Evolutionary conservation across 192 early-diverging fungal genomes (phyloP), one percentile per base, ranked within the genome.

Genomic region (Coemansia sp.): DNA sequence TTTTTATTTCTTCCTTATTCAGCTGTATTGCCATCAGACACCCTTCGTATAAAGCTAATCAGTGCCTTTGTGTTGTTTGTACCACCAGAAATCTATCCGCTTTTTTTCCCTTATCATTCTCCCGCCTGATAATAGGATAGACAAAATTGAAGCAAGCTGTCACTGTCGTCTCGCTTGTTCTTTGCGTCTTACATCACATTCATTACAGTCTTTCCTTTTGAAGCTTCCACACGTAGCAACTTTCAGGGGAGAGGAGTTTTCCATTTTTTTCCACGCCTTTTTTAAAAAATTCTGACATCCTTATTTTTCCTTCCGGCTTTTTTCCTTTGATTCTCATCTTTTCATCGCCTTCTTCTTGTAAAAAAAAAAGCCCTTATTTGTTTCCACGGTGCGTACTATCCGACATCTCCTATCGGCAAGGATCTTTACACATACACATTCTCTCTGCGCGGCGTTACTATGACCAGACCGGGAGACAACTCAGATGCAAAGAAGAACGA

Each of bases 21-120:
- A 54, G 29, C 29, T 29, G 29, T 29, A 29, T 55, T 25, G 25
- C 19, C 55, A 57, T 36, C 49, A 22, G 49, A 52, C 22, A 13
- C 9, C 14, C 19, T 36, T 13, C 55, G 33, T 36, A 57, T 35
- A 57, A 57, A 57, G 55, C 49, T 25, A 25, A 15, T 52, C 23
- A 22, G 49, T 52, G 49, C 49, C 49, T 52, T 52, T 52, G 49
- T 52, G 49, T 52, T 57, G 29, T 20, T 57, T 57, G 55, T 57
- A 57, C 34, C 34, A 57, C 55, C 55, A 57, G 32, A 57, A 57
- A 57, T 36, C 55, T 9, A 25, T 52, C 49, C 49, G 19, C 19
- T 52, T 25, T 25, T 25, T 9, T 25, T 5, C 22, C 46, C 46
- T 19, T 13, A 52, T 15, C 19, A 19, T 20, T 19, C 7, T 48